Base-by-base conservation (phyloP, 768 basidiomycete genomes). In the Neoboletus magnificus region DNA sequence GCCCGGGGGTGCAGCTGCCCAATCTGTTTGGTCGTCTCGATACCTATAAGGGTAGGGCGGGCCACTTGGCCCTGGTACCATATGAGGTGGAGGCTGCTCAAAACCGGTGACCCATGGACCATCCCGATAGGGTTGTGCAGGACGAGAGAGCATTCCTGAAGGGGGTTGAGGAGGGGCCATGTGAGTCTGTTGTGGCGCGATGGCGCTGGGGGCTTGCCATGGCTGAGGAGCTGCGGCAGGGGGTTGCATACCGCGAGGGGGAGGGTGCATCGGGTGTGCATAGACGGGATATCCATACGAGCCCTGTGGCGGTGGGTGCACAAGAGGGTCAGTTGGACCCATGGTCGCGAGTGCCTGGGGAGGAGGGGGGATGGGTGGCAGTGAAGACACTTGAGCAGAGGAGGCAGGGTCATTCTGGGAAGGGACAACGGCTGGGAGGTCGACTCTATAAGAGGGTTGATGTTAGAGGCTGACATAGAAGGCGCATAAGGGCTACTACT, bases 101-200 rank as follows among this genome's bases (percentile, higher is more conserved):
- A 86, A 87, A 4, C 79, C 65, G 7, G 69, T 75, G 48, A 80
- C 80, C 87, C 87, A 87, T 6, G 77, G 62, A 18, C 79, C 77
- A 47, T 82, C 79, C 25, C 80, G 72, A 62, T 79, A 82, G 25
- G 77, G 64, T 42, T 69, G 73, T 0, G 69, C 9, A 11, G 81
- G 76, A 2, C 79, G 78, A 45, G 77, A 77, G 25, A 81, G 72
- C 60, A 80, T 76, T 6, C 75, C 76, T 1, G 76, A 71, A 2
- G 76, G 74, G 5, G 77, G 73, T 15, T 77, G 75, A 13, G 79
- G 73, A 54, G 76, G 75, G 5, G 83, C 68, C 60, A 83, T 74
- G 51, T 81, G 87, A 0, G 85, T 81, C 60, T 87, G 86, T 50
- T 85, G 80, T 8, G 87, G 85, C 0, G 83, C 79, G 39, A 89